These are phyloP conservation scores for Stenogyne calaminthoides DNA, from an alignment of 305 asterid genomes.

Conservation along the genomic window DNA sequence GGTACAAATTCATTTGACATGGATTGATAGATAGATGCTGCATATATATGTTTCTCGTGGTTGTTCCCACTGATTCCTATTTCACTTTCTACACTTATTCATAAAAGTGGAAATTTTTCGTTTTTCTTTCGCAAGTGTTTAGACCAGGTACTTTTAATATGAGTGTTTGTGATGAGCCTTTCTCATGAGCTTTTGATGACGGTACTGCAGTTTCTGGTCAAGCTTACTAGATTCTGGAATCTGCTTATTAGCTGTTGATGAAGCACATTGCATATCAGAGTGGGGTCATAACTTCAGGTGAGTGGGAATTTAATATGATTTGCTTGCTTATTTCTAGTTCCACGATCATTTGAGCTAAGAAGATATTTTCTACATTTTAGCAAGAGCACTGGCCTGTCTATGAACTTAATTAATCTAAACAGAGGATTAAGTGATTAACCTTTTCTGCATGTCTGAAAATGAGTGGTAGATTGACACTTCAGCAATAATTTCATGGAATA, in stretches of 20 bases:
- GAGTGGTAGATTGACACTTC: not conserved
- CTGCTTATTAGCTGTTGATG: slow-evolving; percentile 93
- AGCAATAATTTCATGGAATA: slow-evolving; percentile 5
- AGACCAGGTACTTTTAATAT: not conserved
- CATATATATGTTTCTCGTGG: not conserved
- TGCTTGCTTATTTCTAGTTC: slow-evolving; percentile 12
- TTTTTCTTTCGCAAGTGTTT: not conserved
- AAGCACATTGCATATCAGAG: slow-evolving; percentile 97
- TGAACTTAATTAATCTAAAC: not conserved
- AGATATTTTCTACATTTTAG: slow-evolving; percentile 1
- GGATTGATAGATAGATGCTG: not conserved
- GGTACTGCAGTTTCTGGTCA: slow-evolving; percentile 85
- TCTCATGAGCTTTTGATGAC: slow-evolving; percentile 18
- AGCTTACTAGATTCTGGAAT: slow-evolving; percentile 70
- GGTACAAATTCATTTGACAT: not conserved
- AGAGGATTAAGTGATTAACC: slow-evolving; percentile 7
- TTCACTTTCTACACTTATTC: not conserved
- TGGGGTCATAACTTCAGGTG: slow-evolving; percentile 98
- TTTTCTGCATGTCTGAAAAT: slow-evolving; percentile 5
- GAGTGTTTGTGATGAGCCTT: slow-evolving; percentile 8
- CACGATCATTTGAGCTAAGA: slow-evolving; percentile 15
- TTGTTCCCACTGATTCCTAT: not conserved
- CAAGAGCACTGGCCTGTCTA: not conserved
- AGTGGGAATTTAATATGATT: slow-evolving; percentile 13
- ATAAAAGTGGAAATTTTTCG: not conserved